A percentile compares a stretch with the other conserved stretches of the same genome.
phyloP scores from a whole-genome alignment of 2,329 filamentous ascomycete species.

The Cryphonectria radicalis region DNA sequence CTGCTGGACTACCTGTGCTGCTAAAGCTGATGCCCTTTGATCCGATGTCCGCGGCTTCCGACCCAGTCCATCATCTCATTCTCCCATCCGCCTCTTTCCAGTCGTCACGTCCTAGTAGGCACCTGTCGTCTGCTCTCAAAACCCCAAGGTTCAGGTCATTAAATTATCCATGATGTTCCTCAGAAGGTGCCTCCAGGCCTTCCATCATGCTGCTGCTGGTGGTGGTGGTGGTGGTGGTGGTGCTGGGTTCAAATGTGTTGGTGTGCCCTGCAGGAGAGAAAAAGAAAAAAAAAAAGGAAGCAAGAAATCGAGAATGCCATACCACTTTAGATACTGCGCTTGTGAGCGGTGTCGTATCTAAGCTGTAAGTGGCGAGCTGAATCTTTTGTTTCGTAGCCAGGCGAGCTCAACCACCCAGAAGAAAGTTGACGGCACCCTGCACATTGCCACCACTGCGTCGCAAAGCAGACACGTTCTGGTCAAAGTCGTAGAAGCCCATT shows the following conservation, averaged over 20 bases:
- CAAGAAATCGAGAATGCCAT: neutral
- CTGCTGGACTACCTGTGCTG: conserved; percentile 9
- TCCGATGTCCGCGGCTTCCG: neutral
- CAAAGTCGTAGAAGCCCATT: conserved; percentile 98
- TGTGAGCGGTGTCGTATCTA: neutral
- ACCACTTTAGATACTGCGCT: neutral
- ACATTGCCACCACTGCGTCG: conserved; percentile 90
- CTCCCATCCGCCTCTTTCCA: neutral
- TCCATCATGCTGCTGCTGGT: neutral
- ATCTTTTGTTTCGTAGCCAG: neutral
- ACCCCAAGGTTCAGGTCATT: neutral
- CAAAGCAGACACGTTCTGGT: conserved; percentile 86
- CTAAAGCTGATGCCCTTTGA: neutral
- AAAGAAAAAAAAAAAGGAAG: neutral
- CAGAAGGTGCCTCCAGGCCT: neutral
- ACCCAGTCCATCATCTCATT: neutral
- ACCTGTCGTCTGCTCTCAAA: neutral
- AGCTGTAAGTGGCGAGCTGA: neutral
- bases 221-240: no score
- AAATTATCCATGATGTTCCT: neutral
- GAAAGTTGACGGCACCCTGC: conserved; percentile 83
- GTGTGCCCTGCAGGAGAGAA: neutral
- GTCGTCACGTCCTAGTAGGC: neutral
- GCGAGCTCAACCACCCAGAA: conserved; percentile 50
- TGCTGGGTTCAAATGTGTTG: neutral